phyloP scores from a whole-genome alignment of 2,329 filamentous ascomycete species.

The Neopestalotiopsis sp. region DNA sequence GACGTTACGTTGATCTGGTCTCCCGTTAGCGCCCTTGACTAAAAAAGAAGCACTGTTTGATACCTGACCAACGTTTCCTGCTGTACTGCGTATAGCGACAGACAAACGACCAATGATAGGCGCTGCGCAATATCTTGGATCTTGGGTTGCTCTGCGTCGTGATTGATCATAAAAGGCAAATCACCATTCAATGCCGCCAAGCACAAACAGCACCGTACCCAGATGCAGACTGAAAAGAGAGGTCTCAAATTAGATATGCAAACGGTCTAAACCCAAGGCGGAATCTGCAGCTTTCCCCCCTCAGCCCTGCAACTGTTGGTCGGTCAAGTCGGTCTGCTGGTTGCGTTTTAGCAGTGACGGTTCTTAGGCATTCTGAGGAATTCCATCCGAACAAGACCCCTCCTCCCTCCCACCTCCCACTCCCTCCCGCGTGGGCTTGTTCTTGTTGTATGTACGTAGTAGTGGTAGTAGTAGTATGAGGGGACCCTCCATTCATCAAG shows the following conservation, averaged over 20 bases:
- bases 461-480: background rate
- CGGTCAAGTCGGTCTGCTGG: background rate
- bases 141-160: background rate
- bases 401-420: background rate
- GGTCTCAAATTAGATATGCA: background rate
- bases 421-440: background rate
- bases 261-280: conserved; percentile 12
- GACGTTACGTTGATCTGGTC: no score
- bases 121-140: background rate
- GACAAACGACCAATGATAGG: background rate
- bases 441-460: background rate
- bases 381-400: conserved; percentile 11
- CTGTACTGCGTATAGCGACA: background rate
- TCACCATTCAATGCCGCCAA: background rate
- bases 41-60: no score
- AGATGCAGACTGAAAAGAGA: background rate
- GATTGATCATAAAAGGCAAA: background rate
- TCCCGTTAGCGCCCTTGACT: no score
- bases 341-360: background rate
- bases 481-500: background rate
- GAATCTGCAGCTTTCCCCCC: background rate
- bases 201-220: background rate
- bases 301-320: conserved; percentile 10
- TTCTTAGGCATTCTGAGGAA: conserved; percentile 18
- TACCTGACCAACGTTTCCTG: no score